phyloP scores from a whole-genome alignment of 1,139 yeast genomes.

The Sugiyamaella xylanicola region DNA sequence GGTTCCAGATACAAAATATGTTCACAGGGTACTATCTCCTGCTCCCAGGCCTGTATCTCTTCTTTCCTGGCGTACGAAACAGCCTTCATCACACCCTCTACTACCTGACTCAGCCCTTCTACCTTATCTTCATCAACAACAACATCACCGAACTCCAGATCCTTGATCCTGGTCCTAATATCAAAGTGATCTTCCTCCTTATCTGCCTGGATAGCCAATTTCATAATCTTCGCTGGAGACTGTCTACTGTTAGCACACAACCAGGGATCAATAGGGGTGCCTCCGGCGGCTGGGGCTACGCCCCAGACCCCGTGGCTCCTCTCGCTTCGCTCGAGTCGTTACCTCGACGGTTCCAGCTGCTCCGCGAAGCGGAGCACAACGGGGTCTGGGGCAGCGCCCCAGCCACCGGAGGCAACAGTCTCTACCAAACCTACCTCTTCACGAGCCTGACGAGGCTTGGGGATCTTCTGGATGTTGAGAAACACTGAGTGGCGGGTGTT shows the following conservation, averaged over 20 bases:
- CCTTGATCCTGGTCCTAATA: conserved; percentile 51
- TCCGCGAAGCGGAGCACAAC: not conserved
- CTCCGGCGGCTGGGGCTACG: not conserved
- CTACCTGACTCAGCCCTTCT: conserved; percentile 33
- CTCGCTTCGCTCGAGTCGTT: not conserved
- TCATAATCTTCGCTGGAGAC: conserved; percentile 58
- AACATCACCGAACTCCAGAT: conserved; percentile 37
- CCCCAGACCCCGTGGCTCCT: not conserved
- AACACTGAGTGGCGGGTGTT: conserved; percentile 56
- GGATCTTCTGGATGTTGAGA: conserved; percentile 56
- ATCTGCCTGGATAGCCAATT: conserved; percentile 72
- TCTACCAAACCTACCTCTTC: conserved; percentile 7
- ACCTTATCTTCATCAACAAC: conserved; percentile 19
- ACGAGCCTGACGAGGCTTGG: conserved; percentile 40
- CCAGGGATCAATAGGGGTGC: not conserved
- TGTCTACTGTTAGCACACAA: conserved; percentile 19
- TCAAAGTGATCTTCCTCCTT: conserved; percentile 70
- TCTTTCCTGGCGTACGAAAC: conserved; percentile 67
- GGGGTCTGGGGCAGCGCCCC: not conserved
- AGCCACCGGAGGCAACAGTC: not conserved
- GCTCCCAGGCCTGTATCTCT: conserved; percentile 90
- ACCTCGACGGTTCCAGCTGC: not conserved
- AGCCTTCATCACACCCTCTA: conserved; percentile 58
- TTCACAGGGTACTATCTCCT: conserved; percentile 75
- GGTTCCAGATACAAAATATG: conserved; percentile 65